phyloP scores from a whole-genome alignment of 306 rosid species.

The Acacia crassicarpa region DNA sequence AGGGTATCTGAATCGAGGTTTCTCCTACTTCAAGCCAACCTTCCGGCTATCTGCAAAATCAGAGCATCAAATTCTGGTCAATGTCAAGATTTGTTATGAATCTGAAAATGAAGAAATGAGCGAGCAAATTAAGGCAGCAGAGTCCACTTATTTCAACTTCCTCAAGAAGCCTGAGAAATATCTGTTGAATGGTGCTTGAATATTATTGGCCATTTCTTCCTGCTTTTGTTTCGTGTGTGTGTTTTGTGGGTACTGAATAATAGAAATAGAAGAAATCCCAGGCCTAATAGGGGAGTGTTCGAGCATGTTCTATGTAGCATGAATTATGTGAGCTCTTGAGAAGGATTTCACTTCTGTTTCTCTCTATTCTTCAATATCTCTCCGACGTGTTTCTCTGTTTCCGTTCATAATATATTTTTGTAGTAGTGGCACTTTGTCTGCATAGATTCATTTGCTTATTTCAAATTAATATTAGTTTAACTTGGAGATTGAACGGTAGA shows the following conservation, averaged over 20 bases:
- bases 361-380: not conserved
- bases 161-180: slow-evolving; percentile 39
- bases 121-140: slow-evolving; percentile 32
- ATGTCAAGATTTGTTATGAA: slow-evolving; percentile 50
- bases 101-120: slow-evolving; percentile 35
- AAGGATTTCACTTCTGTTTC: not conserved
- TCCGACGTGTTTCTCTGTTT: not conserved
- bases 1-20: slow-evolving; percentile 50
- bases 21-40: slow-evolving; percentile 48
- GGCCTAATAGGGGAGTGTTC: not conserved
- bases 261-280: not conserved
- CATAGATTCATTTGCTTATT: not conserved
- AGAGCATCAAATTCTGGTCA: slow-evolving; percentile 45
- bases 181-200: slow-evolving; percentile 32
- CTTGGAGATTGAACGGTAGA: not conserved
- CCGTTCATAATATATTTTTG: not conserved
- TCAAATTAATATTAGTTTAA: not conserved
- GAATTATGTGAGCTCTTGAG: not conserved
- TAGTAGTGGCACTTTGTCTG: not conserved
- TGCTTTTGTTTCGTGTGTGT: not conserved
- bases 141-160: slow-evolving; percentile 34
- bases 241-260: not conserved
- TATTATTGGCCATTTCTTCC: not conserved
- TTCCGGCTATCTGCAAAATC: slow-evolving; percentile 42
- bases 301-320: not conserved